Base-by-base conservation (phyloP, 306 rosid species). In the Betula pendula region DNA sequence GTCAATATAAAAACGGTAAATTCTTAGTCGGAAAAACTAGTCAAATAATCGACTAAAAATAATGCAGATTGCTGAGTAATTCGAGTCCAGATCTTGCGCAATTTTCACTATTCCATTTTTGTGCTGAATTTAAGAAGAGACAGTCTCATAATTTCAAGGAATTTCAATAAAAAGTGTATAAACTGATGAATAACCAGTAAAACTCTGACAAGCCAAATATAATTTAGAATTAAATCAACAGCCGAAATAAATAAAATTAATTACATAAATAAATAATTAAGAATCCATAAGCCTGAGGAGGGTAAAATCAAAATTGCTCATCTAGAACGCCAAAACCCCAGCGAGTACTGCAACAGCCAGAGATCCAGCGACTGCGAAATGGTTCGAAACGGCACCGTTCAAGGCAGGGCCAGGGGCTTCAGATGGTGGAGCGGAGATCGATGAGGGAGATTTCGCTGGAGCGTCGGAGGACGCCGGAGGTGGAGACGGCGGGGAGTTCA, bases 341-440 rank as follows among this genome's bases (percentile, higher is more conserved):
- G 63, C 75, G 15, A 51, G 8, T 1, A 35, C 56, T 1, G 12
- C 62, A 8, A 75, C 60, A 47, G 87, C 85, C 27, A 75, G 16
- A 52, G 82, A 68, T 52, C 90, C 90, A 33, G 70, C 51, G 69
- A 60, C 6, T 19, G 84, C 38, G 38, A 76, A 8, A 38, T 81
- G 33, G 74, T 70, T 60, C 11, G 72, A 48, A 75, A 33, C 63
- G 60, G 84, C 80, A 27, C 60, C 63, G 67, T 45, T 75, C 6
- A 2, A n/a, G 2, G 80, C 17, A 8, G 84, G 80, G 0, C 69
- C 35, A 2, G 84, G 84, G 0, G 80, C 84, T 49, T 50, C 70
- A 6, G 76, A 10, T 9, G 84, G 84, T 22, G 80, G 22, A 16
- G 22, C 2, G 31, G 79, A 35, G 84, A 75, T 75, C 59, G 77